Percentiles rank a stretch among this genome's conserved stretches.
These are phyloP conservation scores for Microsporum canis DNA, from an alignment of 2,329 filamentous ascomycete genomes.

Conservation along the genomic window DNA sequence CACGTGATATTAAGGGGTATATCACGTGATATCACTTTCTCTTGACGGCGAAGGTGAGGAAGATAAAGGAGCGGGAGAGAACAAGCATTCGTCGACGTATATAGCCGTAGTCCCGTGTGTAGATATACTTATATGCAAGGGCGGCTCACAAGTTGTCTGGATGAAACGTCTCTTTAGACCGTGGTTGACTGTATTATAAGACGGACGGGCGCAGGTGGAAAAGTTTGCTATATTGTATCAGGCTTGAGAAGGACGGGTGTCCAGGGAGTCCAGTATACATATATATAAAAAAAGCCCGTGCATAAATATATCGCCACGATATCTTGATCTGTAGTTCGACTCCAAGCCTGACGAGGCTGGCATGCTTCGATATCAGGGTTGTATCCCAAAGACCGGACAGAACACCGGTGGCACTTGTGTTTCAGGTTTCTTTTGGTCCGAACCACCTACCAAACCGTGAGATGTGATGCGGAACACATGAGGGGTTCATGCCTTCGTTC, in stretches of 20 bases:
- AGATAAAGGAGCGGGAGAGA: neutral
- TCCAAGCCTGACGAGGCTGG: neutral
- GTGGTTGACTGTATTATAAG: neutral
- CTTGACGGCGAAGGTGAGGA: neutral
- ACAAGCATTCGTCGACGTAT: neutral
- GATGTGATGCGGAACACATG: neutral
- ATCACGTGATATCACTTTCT: neutral
- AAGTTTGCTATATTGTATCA: neutral
- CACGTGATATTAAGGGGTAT: slow-evolving; percentile 1
- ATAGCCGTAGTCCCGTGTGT: neutral
- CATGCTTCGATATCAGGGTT: neutral
- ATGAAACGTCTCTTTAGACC: neutral
- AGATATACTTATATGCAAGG: neutral
- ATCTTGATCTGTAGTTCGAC: neutral
- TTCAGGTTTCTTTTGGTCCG: neutral
- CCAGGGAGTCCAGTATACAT: neutral
- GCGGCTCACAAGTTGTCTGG: neutral
- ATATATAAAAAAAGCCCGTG: neutral
- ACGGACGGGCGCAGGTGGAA: neutral
- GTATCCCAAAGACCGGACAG: neutral
- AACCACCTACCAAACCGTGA: neutral
- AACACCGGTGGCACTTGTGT: neutral
- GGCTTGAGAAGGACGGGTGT: neutral
- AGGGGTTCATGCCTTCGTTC: neutral
- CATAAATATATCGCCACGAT: neutral